Evolutionary conservation across 2,329 filamentous ascomycete genomes (phyloP).

Genomic region (Calonectria pauciramosa): DNA sequence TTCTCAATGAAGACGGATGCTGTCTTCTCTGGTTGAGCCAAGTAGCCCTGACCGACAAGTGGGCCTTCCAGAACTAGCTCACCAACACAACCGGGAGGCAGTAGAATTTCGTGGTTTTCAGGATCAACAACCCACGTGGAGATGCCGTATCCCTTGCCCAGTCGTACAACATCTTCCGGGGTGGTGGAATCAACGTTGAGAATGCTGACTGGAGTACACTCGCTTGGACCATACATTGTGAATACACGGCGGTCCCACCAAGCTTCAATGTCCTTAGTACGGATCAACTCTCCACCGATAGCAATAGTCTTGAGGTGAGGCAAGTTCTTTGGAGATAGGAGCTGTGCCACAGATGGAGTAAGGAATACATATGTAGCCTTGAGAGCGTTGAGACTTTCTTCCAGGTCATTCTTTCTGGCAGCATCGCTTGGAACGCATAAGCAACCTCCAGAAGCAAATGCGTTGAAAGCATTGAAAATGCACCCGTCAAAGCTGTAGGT

Average conservation of each 20-base stretch:
- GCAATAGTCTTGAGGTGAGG: not conserved
- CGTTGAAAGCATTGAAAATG: slow-evolving; percentile 26
- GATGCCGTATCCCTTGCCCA: slow-evolving; percentile 28
- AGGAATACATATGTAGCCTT: slow-evolving; percentile 43
- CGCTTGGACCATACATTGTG: slow-evolving; percentile 1
- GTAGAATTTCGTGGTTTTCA: slow-evolving; percentile 36
- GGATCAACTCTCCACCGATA: not conserved
- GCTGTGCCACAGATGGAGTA: slow-evolving; percentile 61
- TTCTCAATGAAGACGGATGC: slow-evolving; percentile 38
- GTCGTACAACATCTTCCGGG: slow-evolving; percentile 21
- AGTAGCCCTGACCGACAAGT: slow-evolving; percentile 25
- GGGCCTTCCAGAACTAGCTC: slow-evolving; percentile 23
- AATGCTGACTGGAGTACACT: slow-evolving; percentile 6
- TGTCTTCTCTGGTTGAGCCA: slow-evolving; percentile 25
- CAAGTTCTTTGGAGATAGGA: slow-evolving; percentile 51
- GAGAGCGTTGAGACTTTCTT: not conserved
- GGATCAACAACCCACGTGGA: slow-evolving; percentile 56
- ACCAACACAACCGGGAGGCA: slow-evolving; percentile 32
- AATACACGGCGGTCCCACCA: not conserved
- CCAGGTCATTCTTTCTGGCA: slow-evolving; percentile 62
- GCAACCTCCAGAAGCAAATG: slow-evolving; percentile 55
- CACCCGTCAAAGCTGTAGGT: slow-evolving; percentile 40
- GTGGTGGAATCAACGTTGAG: slow-evolving; percentile 50
- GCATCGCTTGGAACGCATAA: slow-evolving; percentile 67
- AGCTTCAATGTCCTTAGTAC: not conserved